These are phyloP conservation scores for Stromatinia cepivora DNA, from an alignment of 2,329 filamentous ascomycete species.

Conservation along the genomic window DNA sequence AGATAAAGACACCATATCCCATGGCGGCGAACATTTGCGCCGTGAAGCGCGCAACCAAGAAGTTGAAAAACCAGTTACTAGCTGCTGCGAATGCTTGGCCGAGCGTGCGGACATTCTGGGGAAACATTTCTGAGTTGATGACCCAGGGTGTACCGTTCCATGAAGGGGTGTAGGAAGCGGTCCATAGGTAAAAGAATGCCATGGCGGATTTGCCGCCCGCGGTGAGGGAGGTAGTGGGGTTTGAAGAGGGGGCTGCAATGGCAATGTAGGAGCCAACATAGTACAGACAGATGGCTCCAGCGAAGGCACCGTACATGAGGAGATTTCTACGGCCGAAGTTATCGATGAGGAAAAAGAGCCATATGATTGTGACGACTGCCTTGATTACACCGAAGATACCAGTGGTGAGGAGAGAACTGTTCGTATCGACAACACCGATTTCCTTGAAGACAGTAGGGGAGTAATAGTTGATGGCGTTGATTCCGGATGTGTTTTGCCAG, in stretches of 20 bases:
- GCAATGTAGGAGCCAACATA: conserved; percentile 36
- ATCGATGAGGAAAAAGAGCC: conserved; percentile 60
- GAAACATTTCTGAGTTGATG: conserved; percentile 37
- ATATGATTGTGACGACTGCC: conserved; percentile 38
- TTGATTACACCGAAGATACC: conserved; percentile 36
- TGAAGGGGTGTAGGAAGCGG: conserved; percentile 42
- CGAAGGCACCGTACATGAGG: conserved; percentile 35
- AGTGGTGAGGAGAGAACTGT: conserved; percentile 30
- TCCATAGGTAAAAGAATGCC: conserved; percentile 76
- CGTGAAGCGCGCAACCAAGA: conserved; percentile 67
- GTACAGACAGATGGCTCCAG: conserved; percentile 29
- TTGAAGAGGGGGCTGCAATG: conserved; percentile 43
- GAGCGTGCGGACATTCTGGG: conserved; percentile 63
- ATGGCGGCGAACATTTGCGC: conserved; percentile 62
- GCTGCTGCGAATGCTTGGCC: conserved; percentile 71
- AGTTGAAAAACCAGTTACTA: conserved; percentile 69
- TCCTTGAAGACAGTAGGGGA: conserved; percentile 32
- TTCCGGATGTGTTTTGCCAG: conserved; percentile 36
- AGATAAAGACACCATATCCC: conserved; percentile 67
- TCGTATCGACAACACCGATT: conserved; percentile 34
- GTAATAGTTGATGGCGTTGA: conserved; percentile 38
- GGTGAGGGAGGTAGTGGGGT: conserved; percentile 36
- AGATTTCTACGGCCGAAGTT: conserved; percentile 56
- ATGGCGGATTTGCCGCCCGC: conserved; percentile 57
- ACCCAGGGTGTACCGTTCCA: conserved; percentile 39